Conservation (phyloP, 257 asterid species). For the Solanum pennellii region DNA sequence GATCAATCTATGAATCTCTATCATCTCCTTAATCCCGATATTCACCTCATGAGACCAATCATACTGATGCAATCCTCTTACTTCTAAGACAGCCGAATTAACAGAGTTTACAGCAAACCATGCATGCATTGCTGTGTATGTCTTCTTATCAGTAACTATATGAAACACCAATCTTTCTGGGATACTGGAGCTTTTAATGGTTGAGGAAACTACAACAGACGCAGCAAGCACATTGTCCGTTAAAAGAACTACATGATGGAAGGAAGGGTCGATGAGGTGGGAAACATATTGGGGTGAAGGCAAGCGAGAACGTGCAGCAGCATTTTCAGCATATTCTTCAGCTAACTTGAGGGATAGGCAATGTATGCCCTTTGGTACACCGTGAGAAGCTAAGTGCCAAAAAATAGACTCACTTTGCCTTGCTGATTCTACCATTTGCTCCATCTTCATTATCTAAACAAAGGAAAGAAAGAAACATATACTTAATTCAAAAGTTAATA, state of each 20-base stretch:
- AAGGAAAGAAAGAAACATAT: neutral
- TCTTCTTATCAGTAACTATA: conserved; percentile 74
- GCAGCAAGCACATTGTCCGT: conserved; percentile 92
- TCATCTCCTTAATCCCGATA: conserved; percentile 51
- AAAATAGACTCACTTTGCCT: conserved; percentile 45
- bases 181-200: conserved; percentile 31
- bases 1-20: conserved; percentile 63
- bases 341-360: conserved; percentile 75
- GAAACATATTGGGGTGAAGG: conserved; percentile 58
- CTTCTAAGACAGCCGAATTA: conserved; percentile 58
- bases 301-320: conserved; percentile 63
- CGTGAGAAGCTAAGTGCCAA: conserved; percentile 84
- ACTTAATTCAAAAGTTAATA: neutral
- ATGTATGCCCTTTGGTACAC: conserved; percentile 58
- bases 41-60: conserved; percentile 75
- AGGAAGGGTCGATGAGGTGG: conserved; percentile 51
- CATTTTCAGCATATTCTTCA: conserved; percentile 66
- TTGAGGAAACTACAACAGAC: conserved; percentile 67
- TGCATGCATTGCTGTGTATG: conserved; percentile 76
- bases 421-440: conserved; percentile 43
- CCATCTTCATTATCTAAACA: conserved; percentile 59
- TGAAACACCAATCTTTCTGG: conserved; percentile 69
- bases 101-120: conserved; percentile 75
- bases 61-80: conserved; percentile 78
- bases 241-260: conserved; percentile 61